These are phyloP conservation scores for Fragaria vesca DNA, from an alignment of 306 rosid species.

Conservation along the genomic window DNA sequence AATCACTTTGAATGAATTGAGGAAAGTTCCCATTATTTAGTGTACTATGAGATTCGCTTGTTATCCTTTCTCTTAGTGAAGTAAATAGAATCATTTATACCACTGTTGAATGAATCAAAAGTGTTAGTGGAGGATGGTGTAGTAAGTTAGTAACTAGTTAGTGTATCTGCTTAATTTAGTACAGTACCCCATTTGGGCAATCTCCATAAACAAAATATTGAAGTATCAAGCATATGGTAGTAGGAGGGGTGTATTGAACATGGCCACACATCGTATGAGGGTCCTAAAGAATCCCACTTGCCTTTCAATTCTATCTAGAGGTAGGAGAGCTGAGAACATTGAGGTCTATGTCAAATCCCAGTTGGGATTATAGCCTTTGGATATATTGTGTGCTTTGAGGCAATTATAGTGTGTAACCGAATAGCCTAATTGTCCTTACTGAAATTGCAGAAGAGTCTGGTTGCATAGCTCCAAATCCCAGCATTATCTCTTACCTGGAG, in stretches of 20 bases:
- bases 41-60: too few relatives aligned
- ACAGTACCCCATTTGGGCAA: background rate
- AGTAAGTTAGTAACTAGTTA: too few relatives aligned
- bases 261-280: background rate
- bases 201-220: background rate
- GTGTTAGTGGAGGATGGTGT: background rate
- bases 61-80: background rate
- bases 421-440: conserved; percentile 4
- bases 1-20: background rate
- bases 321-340: background rate
- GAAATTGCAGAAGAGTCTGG: background rate
- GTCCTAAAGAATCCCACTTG: conserved; percentile 1
- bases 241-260: background rate
- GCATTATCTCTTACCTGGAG: background rate
- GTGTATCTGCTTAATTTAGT: background rate
- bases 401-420: background rate
- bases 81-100: background rate
- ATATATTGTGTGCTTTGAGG: background rate
- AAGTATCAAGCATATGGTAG: background rate
- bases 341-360: conserved; percentile 1
- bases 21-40: background rate
- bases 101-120: background rate
- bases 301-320: background rate
- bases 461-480: conserved; percentile 15
- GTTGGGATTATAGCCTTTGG: background rate